These are phyloP conservation scores for Penicillium sp. DNA, from an alignment of 2,329 filamentous ascomycete genomes.

Conservation along the genomic window DNA sequence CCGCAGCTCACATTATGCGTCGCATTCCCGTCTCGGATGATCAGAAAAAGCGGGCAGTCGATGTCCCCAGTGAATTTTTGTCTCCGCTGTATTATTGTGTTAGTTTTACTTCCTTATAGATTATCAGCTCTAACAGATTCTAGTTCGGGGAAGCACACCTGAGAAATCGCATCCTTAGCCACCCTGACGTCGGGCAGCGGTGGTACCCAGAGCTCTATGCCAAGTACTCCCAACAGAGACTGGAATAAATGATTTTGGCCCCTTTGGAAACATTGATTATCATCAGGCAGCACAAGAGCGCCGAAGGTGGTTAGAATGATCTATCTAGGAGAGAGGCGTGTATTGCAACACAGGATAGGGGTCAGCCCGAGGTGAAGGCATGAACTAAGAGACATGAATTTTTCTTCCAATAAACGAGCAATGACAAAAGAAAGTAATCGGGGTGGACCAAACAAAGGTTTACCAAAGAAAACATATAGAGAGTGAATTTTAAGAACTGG, in stretches of 20 bases:
- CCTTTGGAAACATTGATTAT: no score
- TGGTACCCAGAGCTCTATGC: slow-evolving; percentile 38
- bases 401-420: no score
- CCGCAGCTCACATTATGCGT: slow-evolving; percentile 32
- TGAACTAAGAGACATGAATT: no score
- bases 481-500: no score
- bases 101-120: slow-evolving; percentile 7
- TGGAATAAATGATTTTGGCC: background rate
- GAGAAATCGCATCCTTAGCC: slow-evolving; percentile 38
- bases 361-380: no score
- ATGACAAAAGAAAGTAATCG: no score
- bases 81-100: slow-evolving; percentile 38
- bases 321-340: no score
- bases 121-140: background rate
- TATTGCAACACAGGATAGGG: no score
- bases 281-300: no score
- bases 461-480: no score
- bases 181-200: slow-evolving; percentile 36
- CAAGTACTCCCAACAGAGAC: slow-evolving; percentile 28
- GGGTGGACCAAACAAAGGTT: no score
- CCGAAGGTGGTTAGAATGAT: no score
- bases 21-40: slow-evolving; percentile 32
- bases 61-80: slow-evolving; percentile 39
- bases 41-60: slow-evolving; percentile 32
- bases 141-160: slow-evolving; percentile 40